These are phyloP conservation scores for Syzygium aromaticum DNA, from an alignment of 345 rosid species.

Conservation along the genomic window DNA sequence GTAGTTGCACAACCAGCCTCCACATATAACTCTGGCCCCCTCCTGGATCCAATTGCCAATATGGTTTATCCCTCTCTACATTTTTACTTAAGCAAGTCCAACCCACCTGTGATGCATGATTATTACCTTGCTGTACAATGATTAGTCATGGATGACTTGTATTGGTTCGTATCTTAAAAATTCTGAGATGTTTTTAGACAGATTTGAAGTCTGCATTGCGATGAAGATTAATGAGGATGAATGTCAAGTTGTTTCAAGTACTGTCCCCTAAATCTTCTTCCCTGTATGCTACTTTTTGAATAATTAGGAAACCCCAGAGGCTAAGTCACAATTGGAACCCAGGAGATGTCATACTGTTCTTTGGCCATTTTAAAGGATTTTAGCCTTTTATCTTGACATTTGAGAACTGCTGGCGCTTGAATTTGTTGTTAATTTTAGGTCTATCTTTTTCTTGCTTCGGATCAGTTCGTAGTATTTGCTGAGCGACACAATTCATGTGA, in stretches of 20 bases:
- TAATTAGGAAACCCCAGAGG: neutral
- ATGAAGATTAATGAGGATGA: neutral
- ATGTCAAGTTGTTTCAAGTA: neutral
- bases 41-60: no score
- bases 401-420: neutral
- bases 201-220: neutral
- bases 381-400: neutral
- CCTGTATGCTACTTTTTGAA: neutral
- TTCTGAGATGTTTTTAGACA: neutral
- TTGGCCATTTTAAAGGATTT: neutral
- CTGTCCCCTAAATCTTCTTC: neutral
- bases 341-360: neutral
- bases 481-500: neutral
- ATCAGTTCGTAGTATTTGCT: neutral
- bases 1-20: no score
- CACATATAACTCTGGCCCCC: no score
- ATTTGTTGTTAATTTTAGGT: neutral
- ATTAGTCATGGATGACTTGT: no score
- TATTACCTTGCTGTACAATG: no score
- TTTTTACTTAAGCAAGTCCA: no score
- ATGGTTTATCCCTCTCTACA: no score
- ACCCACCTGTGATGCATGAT: no score
- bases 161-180: neutral
- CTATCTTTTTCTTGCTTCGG: neutral
- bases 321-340: neutral